phyloP scores from a whole-genome alignment of 768 basidiomycete species.

The Chiua virens region DNA sequence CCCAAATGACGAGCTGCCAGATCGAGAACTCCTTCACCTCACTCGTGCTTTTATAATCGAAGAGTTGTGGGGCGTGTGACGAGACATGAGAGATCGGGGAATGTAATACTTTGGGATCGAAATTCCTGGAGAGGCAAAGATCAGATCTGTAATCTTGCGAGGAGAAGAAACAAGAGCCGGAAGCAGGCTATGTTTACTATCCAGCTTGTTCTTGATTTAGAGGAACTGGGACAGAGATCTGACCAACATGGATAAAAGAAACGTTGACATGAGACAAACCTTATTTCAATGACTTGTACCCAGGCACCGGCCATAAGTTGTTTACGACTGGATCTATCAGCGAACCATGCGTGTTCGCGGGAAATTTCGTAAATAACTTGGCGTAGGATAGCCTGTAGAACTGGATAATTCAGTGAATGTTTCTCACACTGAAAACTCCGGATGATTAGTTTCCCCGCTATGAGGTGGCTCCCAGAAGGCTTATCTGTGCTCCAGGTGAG shows the following conservation, averaged over 20 bases:
- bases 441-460: slow-evolving; percentile 13
- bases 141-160: slow-evolving; percentile 22
- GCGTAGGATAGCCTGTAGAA: slow-evolving; percentile 13
- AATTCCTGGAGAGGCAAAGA: slow-evolving; percentile 14
- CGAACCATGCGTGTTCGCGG: slow-evolving; percentile 17
- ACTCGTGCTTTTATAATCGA: slow-evolving; percentile 24
- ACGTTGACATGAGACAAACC: slow-evolving; percentile 32
- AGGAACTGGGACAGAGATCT: slow-evolving; percentile 22
- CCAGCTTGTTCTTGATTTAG: slow-evolving; percentile 22
- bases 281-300: slow-evolving; percentile 20
- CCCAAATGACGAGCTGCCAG: background rate
- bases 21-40: slow-evolving; percentile 3
- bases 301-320: slow-evolving; percentile 24
- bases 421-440: slow-evolving; percentile 25
- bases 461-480: slow-evolving; percentile 8
- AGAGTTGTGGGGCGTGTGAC: slow-evolving; percentile 16
- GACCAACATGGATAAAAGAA: slow-evolving; percentile 27
- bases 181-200: slow-evolving; percentile 7
- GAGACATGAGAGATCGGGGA: slow-evolving; percentile 17
- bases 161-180: slow-evolving; percentile 16
- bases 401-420: slow-evolving; percentile 12
- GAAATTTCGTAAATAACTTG: slow-evolving; percentile 12
- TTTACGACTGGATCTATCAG: slow-evolving; percentile 7
- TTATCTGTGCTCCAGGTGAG: slow-evolving; percentile 10
- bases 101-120: slow-evolving; percentile 12